Conservation (phyloP, 2,329 filamentous ascomycete genomes). For the Lachnellula occidentalis region DNA sequence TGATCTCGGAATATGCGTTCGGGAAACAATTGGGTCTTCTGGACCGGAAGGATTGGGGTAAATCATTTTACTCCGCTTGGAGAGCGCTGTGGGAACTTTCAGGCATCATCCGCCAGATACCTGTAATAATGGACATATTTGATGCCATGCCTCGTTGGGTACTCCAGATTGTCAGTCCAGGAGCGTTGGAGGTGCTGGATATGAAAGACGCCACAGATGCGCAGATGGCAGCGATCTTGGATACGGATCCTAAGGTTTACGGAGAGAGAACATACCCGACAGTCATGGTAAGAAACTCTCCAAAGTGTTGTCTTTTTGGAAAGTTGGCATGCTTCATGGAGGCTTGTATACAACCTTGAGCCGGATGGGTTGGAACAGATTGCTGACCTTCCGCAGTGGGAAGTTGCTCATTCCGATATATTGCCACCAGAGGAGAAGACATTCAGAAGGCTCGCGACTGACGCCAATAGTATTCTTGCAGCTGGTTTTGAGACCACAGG, state of each 20-base stretch:
- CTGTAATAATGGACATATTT: slow-evolving; percentile 5
- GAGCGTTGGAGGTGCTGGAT: slow-evolving; percentile 5
- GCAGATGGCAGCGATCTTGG: background rate
- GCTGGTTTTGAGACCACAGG: slow-evolving; percentile 35
- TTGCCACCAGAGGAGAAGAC: slow-evolving; percentile 30
- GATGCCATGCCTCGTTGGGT: slow-evolving; percentile 6
- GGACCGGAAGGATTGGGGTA: slow-evolving; percentile 22
- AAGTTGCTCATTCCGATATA: background rate
- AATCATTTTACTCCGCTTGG: slow-evolving; percentile 24
- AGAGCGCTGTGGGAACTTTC: slow-evolving; percentile 19
- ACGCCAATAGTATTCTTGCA: slow-evolving; percentile 27
- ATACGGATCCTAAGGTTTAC: slow-evolving; percentile 2
- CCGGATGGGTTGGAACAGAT: no score
- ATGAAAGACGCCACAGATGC: slow-evolving; percentile 2
- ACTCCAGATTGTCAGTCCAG: background rate
- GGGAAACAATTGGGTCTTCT: slow-evolving; percentile 24
- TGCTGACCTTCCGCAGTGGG: background rate
- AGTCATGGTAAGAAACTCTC: background rate
- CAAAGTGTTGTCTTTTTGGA: no score
- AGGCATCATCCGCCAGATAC: slow-evolving; percentile 4
- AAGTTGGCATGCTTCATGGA: no score
- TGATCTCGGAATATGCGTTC: slow-evolving; percentile 9
- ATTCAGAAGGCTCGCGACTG: slow-evolving; percentile 26
- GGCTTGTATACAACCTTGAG: no score
- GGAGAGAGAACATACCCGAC: slow-evolving; percentile 2